Evolutionary conservation across 345 rosid genomes (phyloP), one percentile per base, ranked within the genome.

Genomic region (Hibiscus trionum): DNA sequence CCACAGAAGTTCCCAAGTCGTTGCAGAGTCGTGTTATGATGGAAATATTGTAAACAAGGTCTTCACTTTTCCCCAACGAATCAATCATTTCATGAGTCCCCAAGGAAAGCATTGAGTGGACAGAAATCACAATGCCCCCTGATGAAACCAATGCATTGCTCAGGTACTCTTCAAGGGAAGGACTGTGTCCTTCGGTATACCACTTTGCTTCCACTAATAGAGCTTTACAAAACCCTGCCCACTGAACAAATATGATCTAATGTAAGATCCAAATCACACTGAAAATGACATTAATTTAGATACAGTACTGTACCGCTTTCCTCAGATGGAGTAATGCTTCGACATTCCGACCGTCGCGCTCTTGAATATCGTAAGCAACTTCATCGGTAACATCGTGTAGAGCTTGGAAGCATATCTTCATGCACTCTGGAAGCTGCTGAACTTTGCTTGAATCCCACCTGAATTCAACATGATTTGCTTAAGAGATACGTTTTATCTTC

Each of bases 151-250:
- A 76, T 17, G 84, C 88, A 42, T 84, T 87, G 27, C 49, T 72
- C 56, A 82, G 11, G 31, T 87, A 87, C 75, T 83, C 87, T 31
- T 69, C 49, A 66, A 87, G 56, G 1, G 86, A 66, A 16, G 91
- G 86, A 2, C 66, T 73, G 16, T 82, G 21, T 19, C 82, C 83
- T 27, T 50, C 27, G 7, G 50, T 50, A 63, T 66, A 69, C 91
- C 91, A 87, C 60, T 79, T 80, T 49, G 91, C 84, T 80, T 86
- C 91, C 76, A 75, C 75, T 2, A 82, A 72, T 39, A 85, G 52
- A 12, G 89, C 67, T 35, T 82, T 61, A 71, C 89, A 88, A 50
- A 84, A 84, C 4, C 80, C 88, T 66, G 77, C 73, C 91, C 91
- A 88, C 91, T 88, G 53, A 7, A 47, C 0, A 39, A 42, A 42